Percentiles rank a stretch among this genome's conserved stretches.
phyloP scores from a whole-genome alignment of 192 early-diverging fungal species.

The Coemansia guatemalensis region DNA sequence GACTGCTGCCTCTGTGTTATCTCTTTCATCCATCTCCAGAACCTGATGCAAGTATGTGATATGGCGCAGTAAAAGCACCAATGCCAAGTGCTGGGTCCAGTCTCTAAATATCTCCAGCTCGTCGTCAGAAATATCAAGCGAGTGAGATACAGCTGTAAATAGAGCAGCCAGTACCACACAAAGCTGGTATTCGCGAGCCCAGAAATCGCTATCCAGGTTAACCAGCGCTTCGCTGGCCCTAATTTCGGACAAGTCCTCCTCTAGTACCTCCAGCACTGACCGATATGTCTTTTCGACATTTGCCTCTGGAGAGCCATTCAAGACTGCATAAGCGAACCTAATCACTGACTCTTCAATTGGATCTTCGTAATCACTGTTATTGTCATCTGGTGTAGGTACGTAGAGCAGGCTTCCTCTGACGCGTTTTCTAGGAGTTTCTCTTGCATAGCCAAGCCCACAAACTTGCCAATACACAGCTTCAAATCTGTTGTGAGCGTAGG shows the following conservation, averaged over 20 bases:
- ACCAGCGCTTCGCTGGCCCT: constrained; percentile 1
- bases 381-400: constrained; percentile 1
- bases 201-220: constrained; percentile 33
- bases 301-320: not conserved
- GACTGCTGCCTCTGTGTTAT: not conserved
- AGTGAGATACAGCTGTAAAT: constrained; percentile 6
- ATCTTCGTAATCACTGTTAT: constrained; percentile 11
- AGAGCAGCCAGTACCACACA: constrained; percentile 33
- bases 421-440: not conserved
- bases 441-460: constrained; percentile 31
- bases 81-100: constrained; percentile 34
- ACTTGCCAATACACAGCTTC: constrained; percentile 43
- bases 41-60: constrained; percentile 22
- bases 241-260: constrained; percentile 23
- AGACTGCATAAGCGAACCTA: constrained; percentile 15
- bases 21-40: constrained; percentile 1
- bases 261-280: constrained; percentile 15
- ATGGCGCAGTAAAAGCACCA: constrained; percentile 26
- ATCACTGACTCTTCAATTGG: constrained; percentile 30
- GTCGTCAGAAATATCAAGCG: not conserved
- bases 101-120: not conserved
- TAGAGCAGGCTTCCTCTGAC: not conserved
- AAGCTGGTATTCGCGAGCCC: constrained; percentile 45
- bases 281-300: not conserved
- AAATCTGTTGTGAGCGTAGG: constrained; percentile 25